Evolutionary conservation across 2,329 filamentous ascomycete genomes (phyloP).

Genomic region (Pyricularia sp.): DNA sequence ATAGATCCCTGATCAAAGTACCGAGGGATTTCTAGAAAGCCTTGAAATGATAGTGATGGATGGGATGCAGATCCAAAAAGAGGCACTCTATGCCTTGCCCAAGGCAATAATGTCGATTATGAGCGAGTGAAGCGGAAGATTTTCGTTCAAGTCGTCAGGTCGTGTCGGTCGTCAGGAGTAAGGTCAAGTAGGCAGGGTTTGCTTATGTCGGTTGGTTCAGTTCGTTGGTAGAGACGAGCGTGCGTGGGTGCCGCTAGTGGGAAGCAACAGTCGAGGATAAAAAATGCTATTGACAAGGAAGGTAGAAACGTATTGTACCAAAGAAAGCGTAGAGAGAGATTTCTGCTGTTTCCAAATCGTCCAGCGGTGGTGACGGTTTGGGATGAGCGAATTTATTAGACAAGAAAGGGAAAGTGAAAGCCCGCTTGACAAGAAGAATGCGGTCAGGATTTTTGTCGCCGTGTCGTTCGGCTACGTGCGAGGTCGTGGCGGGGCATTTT

Average conservation of each 20-base stretch:
- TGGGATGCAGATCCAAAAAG: constrained; percentile 3
- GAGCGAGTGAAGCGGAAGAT: neutral
- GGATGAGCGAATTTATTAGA: neutral
- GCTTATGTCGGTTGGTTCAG: neutral
- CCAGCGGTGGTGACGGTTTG: neutral
- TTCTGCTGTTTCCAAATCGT: neutral
- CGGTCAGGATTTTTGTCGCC: neutral
- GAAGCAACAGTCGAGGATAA: neutral
- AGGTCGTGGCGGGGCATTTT: neutral
- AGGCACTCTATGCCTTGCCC: neutral
- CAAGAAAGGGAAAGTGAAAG: neutral
- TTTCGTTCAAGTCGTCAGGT: constrained; percentile 11
- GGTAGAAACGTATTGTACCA: neutral
- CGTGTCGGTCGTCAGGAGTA: constrained; percentile 7
- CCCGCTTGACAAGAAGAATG: neutral
- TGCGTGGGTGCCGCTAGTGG: neutral
- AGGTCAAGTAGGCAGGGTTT: neutral
- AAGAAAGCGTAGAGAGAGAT: constrained; percentile 2
- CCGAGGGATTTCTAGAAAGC: neutral
- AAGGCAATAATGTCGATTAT: neutral
- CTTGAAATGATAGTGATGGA: neutral
- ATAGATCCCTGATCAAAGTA: neutral
- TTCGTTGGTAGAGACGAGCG: neutral
- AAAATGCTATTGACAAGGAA: neutral
- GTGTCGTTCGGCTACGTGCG: neutral